Base-by-base conservation (phyloP, 169 alveolate genomes). In the Cyclospora cayetanensis region DNA sequence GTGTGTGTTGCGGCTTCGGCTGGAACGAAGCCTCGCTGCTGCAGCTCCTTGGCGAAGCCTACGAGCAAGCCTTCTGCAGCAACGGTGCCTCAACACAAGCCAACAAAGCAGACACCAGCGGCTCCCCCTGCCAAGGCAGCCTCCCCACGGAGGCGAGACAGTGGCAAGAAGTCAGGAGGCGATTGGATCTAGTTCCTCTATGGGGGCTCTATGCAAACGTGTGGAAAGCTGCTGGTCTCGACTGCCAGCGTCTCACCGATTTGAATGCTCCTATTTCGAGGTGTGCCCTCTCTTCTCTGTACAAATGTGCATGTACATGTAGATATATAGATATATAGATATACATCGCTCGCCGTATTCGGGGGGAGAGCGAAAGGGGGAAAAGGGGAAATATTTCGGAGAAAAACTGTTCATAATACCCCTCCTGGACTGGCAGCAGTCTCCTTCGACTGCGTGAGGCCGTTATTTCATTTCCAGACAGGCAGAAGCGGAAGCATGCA, bases 181-280 rank as follows among this genome's bases (percentile, higher is more conserved):
- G 92, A 18, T 65, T 31, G n/a, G 92, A 86, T 18, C 39, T 86
- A n/a, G 77, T 68, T 41, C 72, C 70, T 27, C 29, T 86, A 42
- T 86, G 92, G 92, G 92, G 92, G 46, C 68, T 68, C 53, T 86
- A 86, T 60, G 41, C 55, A 2, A 86, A 86, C 50, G 55, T 52
- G 29, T 86, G 92, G 92, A 86, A 86, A 63, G 76, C 92, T 4
- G 27, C 43, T 39, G 92, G 92, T 43, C 63, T 86, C 31, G 84
- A 72, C 63, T 37, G 72, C 55, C 92, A 46, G 41, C 53, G 79
- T 22, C 66, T 68, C 42, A 34, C 76, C 4, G 92, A 86, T 60
- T 60, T 60, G 0, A 18, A 66, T 27, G 63, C 86, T 2, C 43
- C 77, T 39, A 77, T 86, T 9, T 46, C 46, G 86, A 50, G 92